Base-by-base conservation (phyloP, 805 yeast genomes). In the Zygosaccharomyces kombuchaensis region DNA sequence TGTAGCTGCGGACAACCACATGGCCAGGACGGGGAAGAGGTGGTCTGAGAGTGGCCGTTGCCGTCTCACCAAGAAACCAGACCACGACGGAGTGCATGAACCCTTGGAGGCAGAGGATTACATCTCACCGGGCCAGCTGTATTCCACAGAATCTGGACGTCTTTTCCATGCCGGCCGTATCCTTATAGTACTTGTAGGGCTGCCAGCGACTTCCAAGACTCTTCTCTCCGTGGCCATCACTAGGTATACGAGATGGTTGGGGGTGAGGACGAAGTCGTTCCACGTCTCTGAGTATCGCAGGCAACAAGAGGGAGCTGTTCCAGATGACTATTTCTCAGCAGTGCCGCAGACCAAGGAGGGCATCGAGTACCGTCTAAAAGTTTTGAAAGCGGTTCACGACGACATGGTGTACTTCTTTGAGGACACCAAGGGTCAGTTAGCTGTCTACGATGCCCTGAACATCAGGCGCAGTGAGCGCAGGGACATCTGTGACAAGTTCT, bases 161-260 rank as follows among this genome's bases (percentile, higher is more conserved):
- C 73, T 93, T 57, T 93, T 87, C 69, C 98, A 93, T 59, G 98
- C 99, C 4, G 99, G 99, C 3, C 86, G 87, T 57, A 81, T 93
- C 36, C 80, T 95, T 56, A 84, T 93, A 43, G 87, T 85, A 3
- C 74, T 93, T 54, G 91, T 87, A 4, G 99, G 99, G 0, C 73
- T 90, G 48, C 98, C 99, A 2, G 98, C 96, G 1, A 76, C 98
- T 39, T 97, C 98, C 2, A 93, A 93, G 63, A 93, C 99, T 1
- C 88, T 89, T 62, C 73, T 91, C 41, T 84, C 96, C 5, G 97
- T 91, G 32, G 83, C 96, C 10, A 74, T 93, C 52, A 88, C 96
- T 3, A 77, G 99, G 47, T 93, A 90, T 65, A 72, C 95, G 54
- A 77, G 97, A 57, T 93, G 99, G 99, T 72, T 93, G 36, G 99